These are phyloP conservation scores for Carex arenaria DNA, from an alignment of 202 grass and related monocot genomes.

Conservation along the genomic window DNA sequence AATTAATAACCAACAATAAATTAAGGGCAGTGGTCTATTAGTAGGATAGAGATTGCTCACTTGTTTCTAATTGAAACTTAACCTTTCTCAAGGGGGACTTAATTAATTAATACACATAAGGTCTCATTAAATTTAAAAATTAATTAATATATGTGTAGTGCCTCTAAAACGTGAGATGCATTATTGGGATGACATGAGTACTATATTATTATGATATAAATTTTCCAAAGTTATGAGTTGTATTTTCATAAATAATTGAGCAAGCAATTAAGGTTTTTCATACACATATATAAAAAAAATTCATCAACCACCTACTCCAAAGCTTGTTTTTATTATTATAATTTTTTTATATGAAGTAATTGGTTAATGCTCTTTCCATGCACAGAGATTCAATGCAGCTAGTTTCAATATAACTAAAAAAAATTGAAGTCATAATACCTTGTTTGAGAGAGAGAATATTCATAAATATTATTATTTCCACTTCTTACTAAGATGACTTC, in stretches of 20 bases:
- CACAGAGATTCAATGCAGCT: background rate
- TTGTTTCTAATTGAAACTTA: constrained; percentile 16
- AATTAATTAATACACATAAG: background rate
- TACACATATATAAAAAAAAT: background rate
- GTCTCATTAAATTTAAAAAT: background rate
- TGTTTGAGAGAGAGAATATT: background rate
- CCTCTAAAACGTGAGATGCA: background rate
- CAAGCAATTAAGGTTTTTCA: background rate
- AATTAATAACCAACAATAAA: constrained; percentile 6
- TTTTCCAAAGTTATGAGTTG: background rate
- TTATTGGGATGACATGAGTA: background rate
- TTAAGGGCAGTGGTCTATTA: constrained; percentile 5
- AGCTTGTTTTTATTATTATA: background rate
- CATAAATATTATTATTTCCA: too few relatives aligned
- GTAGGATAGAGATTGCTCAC: background rate
- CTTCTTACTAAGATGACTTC: too few relatives aligned
- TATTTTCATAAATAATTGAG: background rate
- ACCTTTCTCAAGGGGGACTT: constrained; percentile 12
- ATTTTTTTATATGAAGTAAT: background rate
- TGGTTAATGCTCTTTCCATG: background rate
- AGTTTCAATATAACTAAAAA: background rate
- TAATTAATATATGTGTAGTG: background rate
- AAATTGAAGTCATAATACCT: background rate
- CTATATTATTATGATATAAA: background rate
- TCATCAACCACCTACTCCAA: background rate